Evolutionary conservation across 139 green algal genomes (phyloP).

Genomic region (Axilococcus clingmanii): DNA sequence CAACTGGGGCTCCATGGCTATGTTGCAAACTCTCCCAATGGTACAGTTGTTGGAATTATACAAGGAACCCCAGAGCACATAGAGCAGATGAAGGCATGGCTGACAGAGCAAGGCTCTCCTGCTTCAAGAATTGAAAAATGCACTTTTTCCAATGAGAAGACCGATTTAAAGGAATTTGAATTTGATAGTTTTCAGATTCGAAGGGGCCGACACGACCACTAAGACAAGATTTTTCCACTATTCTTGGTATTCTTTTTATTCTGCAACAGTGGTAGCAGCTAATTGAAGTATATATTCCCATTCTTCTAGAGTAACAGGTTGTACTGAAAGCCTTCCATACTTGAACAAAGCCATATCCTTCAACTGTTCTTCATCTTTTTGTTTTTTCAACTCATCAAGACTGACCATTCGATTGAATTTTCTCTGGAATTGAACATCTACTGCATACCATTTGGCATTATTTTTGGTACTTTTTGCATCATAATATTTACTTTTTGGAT

Average conservation of each 20-base stretch:
- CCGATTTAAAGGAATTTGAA: not conserved
- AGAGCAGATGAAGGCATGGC: conserved; percentile 12
- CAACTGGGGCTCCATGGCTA: conserved; percentile 15
- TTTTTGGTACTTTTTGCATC: conserved; percentile 32
- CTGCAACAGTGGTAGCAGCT: too few relatives aligned
- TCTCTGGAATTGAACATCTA: conserved; percentile 44
- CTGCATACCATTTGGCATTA: conserved; percentile 39
- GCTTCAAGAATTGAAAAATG: conserved; percentile 11
- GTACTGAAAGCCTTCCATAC: conserved; percentile 34
- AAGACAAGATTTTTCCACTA: too few relatives aligned
- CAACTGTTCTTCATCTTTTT: conserved; percentile 21
- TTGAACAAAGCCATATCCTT: conserved; percentile 42
- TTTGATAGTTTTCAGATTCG: conserved; percentile 2
- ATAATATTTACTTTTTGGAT: conserved; percentile 43
- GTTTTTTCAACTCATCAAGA: conserved; percentile 47
- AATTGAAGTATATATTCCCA: conserved; percentile 33
- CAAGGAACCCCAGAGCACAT: not conserved
- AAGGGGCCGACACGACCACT: not conserved
- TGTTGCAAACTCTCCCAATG: conserved; percentile 12
- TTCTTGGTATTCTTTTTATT: too few relatives aligned
- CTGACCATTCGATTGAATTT: conserved; percentile 26
- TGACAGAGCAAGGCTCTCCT: conserved; percentile 14
- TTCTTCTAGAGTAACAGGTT: conserved; percentile 23
- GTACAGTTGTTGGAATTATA: not conserved
- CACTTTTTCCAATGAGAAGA: not conserved